These are phyloP conservation scores for Salix viminalis DNA, from an alignment of 345 rosid species.

Conservation along the genomic window DNA sequence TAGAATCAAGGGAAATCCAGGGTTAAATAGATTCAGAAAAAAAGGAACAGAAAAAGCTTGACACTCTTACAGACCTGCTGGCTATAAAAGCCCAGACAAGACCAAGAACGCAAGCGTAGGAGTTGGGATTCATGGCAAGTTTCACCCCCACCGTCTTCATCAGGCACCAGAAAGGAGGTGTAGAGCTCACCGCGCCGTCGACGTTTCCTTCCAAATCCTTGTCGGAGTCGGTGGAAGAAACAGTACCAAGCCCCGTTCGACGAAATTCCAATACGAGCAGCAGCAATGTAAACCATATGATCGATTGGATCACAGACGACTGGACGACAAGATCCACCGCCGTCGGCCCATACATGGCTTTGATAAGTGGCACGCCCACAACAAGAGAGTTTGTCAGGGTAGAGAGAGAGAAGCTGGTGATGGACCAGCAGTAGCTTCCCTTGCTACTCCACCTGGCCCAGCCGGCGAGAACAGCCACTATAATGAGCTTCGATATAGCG, in stretches of 20 bases:
- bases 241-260: slow-evolving; percentile 20
- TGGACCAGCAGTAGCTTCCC: slow-evolving; percentile 74
- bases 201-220: slow-evolving; percentile 34
- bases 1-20: neutral
- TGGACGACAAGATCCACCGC: slow-evolving; percentile 83
- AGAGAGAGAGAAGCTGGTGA: slow-evolving; percentile 67
- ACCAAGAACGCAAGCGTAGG: slow-evolving; percentile 66
- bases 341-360: slow-evolving; percentile 66
- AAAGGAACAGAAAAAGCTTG: neutral
- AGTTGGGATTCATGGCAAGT: slow-evolving; percentile 61
- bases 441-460: slow-evolving; percentile 67
- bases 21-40: neutral
- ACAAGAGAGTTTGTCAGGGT: slow-evolving; percentile 66
- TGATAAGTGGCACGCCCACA: slow-evolving; percentile 65
- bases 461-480: slow-evolving; percentile 44
- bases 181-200: slow-evolving; percentile 3
- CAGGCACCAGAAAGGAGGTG: slow-evolving; percentile 43
- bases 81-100: slow-evolving; percentile 66
- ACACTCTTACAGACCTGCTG: slow-evolving; percentile 39
- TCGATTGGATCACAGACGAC: slow-evolving; percentile 55
- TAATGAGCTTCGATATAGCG: slow-evolving; percentile 56
- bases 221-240: neutral
- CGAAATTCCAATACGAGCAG: slow-evolving; percentile 68
- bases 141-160: slow-evolving; percentile 54
- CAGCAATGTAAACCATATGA: slow-evolving; percentile 70